Percentiles rank a stretch among this genome's conserved stretches.
Evolutionary conservation across 257 asterid genomes (phyloP).

Genomic region (Nicotiana attenuata): DNA sequence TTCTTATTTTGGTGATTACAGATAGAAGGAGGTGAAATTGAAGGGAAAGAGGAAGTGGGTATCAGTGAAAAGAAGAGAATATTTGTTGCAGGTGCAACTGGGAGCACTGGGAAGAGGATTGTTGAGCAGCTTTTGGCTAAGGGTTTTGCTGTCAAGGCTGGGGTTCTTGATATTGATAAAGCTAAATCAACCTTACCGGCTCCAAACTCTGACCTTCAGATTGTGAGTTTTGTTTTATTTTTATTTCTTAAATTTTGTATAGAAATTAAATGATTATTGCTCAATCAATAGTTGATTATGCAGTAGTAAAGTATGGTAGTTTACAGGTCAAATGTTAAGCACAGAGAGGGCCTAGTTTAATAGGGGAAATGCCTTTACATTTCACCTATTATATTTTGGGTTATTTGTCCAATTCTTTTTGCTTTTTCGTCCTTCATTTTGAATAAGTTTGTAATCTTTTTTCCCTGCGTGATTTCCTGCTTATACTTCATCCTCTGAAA

Average conservation of each 20-base stretch:
- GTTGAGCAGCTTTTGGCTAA: constrained; percentile 88
- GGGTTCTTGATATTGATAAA: constrained; percentile 75
- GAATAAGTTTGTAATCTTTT: neutral
- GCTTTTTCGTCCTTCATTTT: neutral
- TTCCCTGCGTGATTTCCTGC: neutral
- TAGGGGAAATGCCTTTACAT: neutral
- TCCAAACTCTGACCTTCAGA: constrained; percentile 61
- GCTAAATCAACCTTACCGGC: constrained; percentile 62
- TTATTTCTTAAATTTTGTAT: neutral
- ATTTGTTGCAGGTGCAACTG: constrained; percentile 94
- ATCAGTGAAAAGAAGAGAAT: constrained; percentile 48
- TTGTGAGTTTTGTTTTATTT: constrained; percentile 44
- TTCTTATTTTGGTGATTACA: constrained; percentile 19
- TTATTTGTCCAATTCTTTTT: neutral
- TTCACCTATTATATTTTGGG: neutral
- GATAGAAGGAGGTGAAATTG: constrained; percentile 65
- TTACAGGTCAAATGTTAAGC: neutral
- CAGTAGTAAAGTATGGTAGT: neutral
- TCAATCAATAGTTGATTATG: neutral
- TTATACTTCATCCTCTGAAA: neutral
- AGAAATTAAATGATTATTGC: neutral
- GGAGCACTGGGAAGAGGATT: constrained; percentile 87
- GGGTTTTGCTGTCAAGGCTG: constrained; percentile 92
- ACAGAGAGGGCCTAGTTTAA: neutral
- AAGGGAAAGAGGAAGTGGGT: constrained; percentile 34